phyloP scores from a whole-genome alignment of 2,329 filamentous ascomycete genomes.

The Sordariomycetes sp. region DNA sequence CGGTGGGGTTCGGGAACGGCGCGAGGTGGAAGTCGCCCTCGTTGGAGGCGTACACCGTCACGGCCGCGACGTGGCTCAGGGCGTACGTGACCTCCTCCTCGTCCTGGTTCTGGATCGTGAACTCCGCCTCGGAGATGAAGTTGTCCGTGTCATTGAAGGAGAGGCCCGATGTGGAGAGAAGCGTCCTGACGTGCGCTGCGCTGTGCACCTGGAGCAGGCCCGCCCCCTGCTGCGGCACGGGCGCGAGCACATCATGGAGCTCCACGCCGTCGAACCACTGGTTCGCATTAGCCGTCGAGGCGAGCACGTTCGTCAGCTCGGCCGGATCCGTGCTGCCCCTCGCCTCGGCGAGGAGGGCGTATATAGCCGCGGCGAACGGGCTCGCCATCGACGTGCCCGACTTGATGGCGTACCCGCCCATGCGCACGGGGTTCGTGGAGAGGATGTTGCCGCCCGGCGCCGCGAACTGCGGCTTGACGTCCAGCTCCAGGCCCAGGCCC shows the following conservation, averaged over 20 bases:
- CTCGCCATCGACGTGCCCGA: constrained; percentile 53
- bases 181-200: constrained; percentile 40
- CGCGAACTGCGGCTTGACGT: constrained; percentile 43
- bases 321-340: constrained; percentile 37
- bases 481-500: constrained; percentile 50
- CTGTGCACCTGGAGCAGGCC: constrained; percentile 51
- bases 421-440: constrained; percentile 38
- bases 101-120: constrained; percentile 45
- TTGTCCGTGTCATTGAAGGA: constrained; percentile 55
- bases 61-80: constrained; percentile 36
- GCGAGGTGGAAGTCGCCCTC: constrained; percentile 17
- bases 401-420: constrained; percentile 38
- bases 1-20: constrained; percentile 27
- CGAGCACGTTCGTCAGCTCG: constrained; percentile 36
- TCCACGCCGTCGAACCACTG: constrained; percentile 32
- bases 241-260: constrained; percentile 30
- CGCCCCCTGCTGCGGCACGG: constrained; percentile 49
- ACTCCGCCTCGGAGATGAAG: constrained; percentile 35
- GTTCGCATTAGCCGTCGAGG: constrained; percentile 36
- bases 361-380: constrained; percentile 42
- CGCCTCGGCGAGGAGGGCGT: constrained; percentile 40
- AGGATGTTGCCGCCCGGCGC: constrained; percentile 47
- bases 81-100: constrained; percentile 36
- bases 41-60: constrained; percentile 43
- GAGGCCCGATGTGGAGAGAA: constrained; percentile 43